phyloP scores from a whole-genome alignment of 1,284 basidiomycete genomes.

The Pascua guehoae region DNA sequence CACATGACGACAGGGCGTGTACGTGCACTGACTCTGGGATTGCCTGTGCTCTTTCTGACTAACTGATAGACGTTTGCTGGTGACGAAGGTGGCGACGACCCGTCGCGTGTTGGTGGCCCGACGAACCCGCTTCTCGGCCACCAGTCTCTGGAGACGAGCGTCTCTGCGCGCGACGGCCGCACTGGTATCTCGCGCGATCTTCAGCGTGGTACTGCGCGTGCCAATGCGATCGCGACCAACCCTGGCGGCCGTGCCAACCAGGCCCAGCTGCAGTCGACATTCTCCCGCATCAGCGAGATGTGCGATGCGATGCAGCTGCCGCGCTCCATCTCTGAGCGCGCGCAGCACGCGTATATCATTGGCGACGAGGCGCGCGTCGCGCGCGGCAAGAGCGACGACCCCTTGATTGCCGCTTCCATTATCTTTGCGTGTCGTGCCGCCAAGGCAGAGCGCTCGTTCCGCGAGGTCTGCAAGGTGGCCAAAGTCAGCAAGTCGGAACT shows the following conservation, averaged over 20 bases:
- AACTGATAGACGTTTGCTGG: slow-evolving; percentile 85
- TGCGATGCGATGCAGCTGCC: slow-evolving; percentile 90
- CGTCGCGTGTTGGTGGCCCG: slow-evolving; percentile 97
- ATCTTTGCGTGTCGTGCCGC: slow-evolving; percentile 96
- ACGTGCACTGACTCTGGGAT: slow-evolving; percentile 49
- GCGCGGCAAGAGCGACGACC: slow-evolving; percentile 80
- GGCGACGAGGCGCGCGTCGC: slow-evolving; percentile 87
- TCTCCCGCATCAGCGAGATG: slow-evolving; percentile 90
- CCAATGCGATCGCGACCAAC: slow-evolving; percentile 61
- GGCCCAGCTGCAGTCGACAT: slow-evolving; percentile 85
- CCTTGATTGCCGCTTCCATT: slow-evolving; percentile 94
- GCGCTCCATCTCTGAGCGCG: slow-evolving; percentile 65
- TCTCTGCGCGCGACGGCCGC: slow-evolving; percentile 90
- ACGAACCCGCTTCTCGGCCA: slow-evolving; percentile 74
- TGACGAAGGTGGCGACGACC: slow-evolving; percentile 93
- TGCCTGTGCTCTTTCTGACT: slow-evolving; percentile 1
- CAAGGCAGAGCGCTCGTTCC: slow-evolving; percentile 88
- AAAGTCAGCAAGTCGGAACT: slow-evolving; percentile 86
- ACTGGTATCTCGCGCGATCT: slow-evolving; percentile 88
- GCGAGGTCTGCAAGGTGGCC: slow-evolving; percentile 90
- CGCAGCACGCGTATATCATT: slow-evolving; percentile 92
- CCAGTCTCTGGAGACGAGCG: slow-evolving; percentile 70
- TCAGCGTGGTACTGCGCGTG: slow-evolving; percentile 70
- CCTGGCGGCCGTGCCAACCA: slow-evolving; percentile 74
- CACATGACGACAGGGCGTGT: slow-evolving; percentile 58